A percentile compares a stretch with the other conserved stretches of the same genome.
phyloP scores from a whole-genome alignment of 2,329 filamentous ascomycete species.

The Dactylellina leptospora region DNA sequence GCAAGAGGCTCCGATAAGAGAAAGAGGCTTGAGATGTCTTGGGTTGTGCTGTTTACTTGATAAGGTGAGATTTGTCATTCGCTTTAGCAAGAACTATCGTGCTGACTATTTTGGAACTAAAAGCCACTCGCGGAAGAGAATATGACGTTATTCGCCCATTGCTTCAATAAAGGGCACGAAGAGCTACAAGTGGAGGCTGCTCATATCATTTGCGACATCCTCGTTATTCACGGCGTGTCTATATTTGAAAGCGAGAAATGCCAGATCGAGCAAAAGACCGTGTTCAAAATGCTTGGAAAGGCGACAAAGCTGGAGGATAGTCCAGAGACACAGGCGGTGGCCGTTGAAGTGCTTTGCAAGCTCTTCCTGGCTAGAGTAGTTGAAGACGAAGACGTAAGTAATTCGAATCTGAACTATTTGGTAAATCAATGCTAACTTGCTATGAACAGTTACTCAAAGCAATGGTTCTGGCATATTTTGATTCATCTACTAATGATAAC shows the following conservation, averaged over 20 bases:
- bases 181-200: constrained; percentile 87
- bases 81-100: neutral
- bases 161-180: constrained; percentile 91
- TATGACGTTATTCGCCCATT: constrained; percentile 90
- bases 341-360: constrained; percentile 83
- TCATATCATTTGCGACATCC: constrained; percentile 90
- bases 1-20: constrained; percentile 89
- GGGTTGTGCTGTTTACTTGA: constrained; percentile 91
- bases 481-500: constrained; percentile 81
- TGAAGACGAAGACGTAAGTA: constrained; percentile 64
- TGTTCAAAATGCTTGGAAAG: constrained; percentile 86
- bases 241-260: constrained; percentile 70
- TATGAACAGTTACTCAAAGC: constrained; percentile 73
- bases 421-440: neutral
- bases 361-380: constrained; percentile 83
- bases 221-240: constrained; percentile 85
- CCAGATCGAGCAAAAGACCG: constrained; percentile 66
- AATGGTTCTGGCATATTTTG: constrained; percentile 86
- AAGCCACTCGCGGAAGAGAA: constrained; percentile 87
- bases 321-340: constrained; percentile 79
- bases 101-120: constrained; percentile 10
- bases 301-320: constrained; percentile 77
- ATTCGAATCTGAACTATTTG: too few species aligned
- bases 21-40: constrained; percentile 86
- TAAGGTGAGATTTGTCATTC: constrained; percentile 66